Conservation (phyloP, 306 rosid species). For the Ammopiptanthus mongolicus region DNA sequence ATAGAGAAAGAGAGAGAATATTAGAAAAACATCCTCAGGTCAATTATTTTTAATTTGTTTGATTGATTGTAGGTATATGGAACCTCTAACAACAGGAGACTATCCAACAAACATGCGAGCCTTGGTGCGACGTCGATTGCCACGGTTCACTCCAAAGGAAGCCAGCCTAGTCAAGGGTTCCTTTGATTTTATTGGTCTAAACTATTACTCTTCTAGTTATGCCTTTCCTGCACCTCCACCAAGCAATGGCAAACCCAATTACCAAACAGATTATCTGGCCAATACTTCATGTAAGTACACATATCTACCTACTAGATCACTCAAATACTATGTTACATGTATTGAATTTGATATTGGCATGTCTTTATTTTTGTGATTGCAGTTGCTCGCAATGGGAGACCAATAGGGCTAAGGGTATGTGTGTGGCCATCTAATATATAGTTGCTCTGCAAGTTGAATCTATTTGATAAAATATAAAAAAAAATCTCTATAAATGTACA, state of each 20-base stretch:
- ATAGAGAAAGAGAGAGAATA: no score
- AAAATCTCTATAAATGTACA: neutral
- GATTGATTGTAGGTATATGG: constrained; percentile 39
- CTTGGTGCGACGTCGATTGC: constrained; percentile 39
- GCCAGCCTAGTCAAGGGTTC: constrained; percentile 37
- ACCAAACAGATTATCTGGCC: constrained; percentile 28
- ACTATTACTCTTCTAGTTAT: constrained; percentile 47
- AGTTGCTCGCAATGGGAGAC: constrained; percentile 24
- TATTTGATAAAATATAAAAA: neutral
- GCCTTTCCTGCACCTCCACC: constrained; percentile 22
- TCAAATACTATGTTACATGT: neutral
- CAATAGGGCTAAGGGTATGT: constrained; percentile 18
- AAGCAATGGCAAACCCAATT: constrained; percentile 21
- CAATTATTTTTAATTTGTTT: no score
- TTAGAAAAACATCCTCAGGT: no score
- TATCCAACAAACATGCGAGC: constrained; percentile 54
- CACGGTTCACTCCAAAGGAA: constrained; percentile 37
- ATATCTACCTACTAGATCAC: neutral
- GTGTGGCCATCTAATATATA: neutral
- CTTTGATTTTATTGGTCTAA: constrained; percentile 60
- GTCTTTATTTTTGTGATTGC: neutral
- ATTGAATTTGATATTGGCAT: neutral
- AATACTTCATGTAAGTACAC: constrained; percentile 18
- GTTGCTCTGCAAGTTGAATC: neutral
- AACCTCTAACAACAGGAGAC: constrained; percentile 49